Evolutionary conservation across 768 basidiomycete species (phyloP).

Genomic region (Boletus eberwhitei): DNA sequence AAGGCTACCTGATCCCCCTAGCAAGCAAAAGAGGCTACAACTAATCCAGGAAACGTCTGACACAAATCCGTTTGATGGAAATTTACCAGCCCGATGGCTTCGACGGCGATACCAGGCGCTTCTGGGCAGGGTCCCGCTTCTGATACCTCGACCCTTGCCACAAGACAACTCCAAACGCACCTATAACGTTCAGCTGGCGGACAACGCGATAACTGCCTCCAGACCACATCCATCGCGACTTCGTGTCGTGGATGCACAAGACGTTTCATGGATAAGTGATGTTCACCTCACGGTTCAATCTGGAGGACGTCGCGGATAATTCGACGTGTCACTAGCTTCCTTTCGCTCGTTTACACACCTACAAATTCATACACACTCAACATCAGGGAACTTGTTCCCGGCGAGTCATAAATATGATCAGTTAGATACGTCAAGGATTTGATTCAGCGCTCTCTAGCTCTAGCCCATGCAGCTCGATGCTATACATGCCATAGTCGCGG

Average conservation of each 20-base stretch:
- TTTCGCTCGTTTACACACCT: neutral
- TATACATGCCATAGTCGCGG: slow-evolving; percentile 79
- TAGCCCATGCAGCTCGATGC: slow-evolving; percentile 85
- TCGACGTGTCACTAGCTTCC: neutral
- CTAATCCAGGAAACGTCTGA: neutral
- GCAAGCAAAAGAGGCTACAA: slow-evolving; percentile 18
- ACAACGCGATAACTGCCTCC: slow-evolving; percentile 27
- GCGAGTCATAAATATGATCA: slow-evolving; percentile 10
- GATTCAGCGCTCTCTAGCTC: slow-evolving; percentile 53
- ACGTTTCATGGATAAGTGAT: slow-evolving; percentile 35
- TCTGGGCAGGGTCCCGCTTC: slow-evolving; percentile 56
- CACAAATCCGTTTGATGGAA: slow-evolving; percentile 17
- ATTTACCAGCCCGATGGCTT: slow-evolving; percentile 31
- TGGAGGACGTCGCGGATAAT: slow-evolving; percentile 1
- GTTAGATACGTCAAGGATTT: slow-evolving; percentile 21
- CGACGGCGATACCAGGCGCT: slow-evolving; percentile 56
- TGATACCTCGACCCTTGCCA: slow-evolving; percentile 34
- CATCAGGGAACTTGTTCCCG: neutral
- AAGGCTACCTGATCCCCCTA: slow-evolving; percentile 29
- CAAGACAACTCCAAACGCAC: slow-evolving; percentile 2
- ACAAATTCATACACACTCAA: neutral
- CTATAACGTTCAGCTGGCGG: slow-evolving; percentile 33
- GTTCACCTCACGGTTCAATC: neutral
- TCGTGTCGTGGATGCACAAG: slow-evolving; percentile 27
- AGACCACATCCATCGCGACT: slow-evolving; percentile 17